These are phyloP conservation scores for Fraxinus baroniana DNA, from an alignment of 305 asterid genomes.

Conservation along the genomic window DNA sequence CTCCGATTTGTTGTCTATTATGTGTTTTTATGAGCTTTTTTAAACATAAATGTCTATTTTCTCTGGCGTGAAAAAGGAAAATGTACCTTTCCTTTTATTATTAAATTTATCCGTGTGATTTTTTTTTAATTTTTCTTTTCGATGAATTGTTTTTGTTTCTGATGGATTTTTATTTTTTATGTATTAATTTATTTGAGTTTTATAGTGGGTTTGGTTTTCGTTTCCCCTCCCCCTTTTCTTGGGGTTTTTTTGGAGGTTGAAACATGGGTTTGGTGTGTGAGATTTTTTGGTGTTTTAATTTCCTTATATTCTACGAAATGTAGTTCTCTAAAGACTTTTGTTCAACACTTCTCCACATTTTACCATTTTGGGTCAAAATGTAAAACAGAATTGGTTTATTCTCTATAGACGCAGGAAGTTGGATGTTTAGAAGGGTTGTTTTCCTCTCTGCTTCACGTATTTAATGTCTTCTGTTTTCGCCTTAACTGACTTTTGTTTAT, in stretches of 20 bases:
- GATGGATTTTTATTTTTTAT: neutral
- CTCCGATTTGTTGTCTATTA: neutral
- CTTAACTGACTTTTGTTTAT: neutral
- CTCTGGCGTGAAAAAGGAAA: neutral
- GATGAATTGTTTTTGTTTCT: neutral
- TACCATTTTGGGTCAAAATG: neutral
- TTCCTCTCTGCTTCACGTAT: neutral
- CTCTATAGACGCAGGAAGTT: neutral
- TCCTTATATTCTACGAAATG: neutral
- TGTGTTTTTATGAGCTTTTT: neutral
- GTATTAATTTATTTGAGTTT: neutral
- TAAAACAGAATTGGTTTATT: neutral
- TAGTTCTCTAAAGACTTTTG: neutral
- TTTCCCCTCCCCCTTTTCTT: neutral
- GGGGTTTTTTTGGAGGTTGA: constrained; percentile 6
- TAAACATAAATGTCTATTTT: neutral
- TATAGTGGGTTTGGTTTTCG: constrained; percentile 14
- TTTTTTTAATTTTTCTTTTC: neutral
- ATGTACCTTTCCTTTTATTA: neutral
- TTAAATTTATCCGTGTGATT: neutral
- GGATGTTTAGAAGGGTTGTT: neutral
- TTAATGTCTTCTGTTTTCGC: neutral
- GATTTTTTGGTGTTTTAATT: constrained; percentile 10
- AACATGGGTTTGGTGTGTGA: neutral
- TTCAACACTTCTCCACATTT: neutral